Percentiles rank a stretch among this genome's conserved stretches.
These are phyloP conservation scores for Xylaria longipes DNA, from an alignment of 495 filamentous ascomycete genomes.

Conservation along the genomic window DNA sequence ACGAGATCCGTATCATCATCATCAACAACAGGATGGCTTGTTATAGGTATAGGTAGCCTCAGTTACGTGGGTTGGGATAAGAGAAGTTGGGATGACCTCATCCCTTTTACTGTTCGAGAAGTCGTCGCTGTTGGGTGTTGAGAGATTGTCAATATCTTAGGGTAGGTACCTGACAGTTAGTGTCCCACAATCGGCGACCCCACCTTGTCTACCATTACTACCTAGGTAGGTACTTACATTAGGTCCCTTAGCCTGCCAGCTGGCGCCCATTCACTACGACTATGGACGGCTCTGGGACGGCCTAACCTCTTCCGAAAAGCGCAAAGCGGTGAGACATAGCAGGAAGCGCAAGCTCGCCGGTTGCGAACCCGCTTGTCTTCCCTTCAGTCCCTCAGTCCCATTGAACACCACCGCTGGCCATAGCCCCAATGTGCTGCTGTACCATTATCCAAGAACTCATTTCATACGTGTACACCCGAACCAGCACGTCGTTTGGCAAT, in stretches of 20 bases:
- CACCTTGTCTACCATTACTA: background rate
- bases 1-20: background rate
- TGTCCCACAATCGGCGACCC: background rate
- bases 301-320: conserved; percentile 6
- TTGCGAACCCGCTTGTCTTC: conserved; percentile 22
- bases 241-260: background rate
- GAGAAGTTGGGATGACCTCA: conserved; percentile 36
- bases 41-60: background rate
- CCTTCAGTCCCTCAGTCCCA: background rate
- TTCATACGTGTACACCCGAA: background rate
- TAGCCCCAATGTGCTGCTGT: background rate
- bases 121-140: too few relatives aligned
- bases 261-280: background rate
- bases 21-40: background rate
- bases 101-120: conserved; percentile 12
- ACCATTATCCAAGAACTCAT: background rate
- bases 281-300: too few relatives aligned
- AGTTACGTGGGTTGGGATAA: background rate
- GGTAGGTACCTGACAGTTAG: background rate
- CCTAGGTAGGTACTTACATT: too few relatives aligned
- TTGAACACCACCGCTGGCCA: background rate
- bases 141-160: too few relatives aligned
- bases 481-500: background rate
- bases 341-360: conserved; percentile 22
- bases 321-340: conserved; percentile 10